These are phyloP conservation scores for Lasiodiplodia citricola DNA, from an alignment of 2,329 filamentous ascomycete genomes.

Conservation along the genomic window DNA sequence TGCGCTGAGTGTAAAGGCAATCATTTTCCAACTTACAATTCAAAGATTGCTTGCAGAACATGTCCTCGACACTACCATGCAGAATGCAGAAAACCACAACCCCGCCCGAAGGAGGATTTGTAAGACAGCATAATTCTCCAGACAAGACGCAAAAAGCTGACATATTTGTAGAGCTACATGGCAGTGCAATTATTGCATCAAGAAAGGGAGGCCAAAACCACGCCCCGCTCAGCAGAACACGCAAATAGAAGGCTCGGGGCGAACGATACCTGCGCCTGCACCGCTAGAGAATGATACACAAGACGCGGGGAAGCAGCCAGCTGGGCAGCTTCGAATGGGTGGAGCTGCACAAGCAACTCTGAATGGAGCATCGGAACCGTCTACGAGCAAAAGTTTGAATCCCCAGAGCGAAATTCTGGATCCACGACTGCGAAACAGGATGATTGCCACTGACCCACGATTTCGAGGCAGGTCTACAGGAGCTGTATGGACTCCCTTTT, in stretches of 20 bases:
- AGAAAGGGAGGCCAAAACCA: conserved; percentile 5
- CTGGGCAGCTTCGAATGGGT: background rate
- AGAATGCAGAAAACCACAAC: background rate
- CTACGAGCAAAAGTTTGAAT: background rate
- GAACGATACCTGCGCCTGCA: background rate
- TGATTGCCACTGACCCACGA: background rate
- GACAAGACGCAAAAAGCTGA: background rate
- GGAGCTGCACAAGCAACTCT: background rate
- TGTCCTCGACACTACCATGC: conserved; percentile 13
- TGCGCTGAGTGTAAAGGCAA: conserved; percentile 20
- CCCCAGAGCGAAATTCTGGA: background rate
- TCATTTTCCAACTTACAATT: conserved; percentile 14
- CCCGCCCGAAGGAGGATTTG: background rate
- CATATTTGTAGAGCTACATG: background rate
- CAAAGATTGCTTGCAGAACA: background rate
- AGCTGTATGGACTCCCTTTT: background rate
- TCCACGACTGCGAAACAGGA: background rate
- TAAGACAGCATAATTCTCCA: background rate
- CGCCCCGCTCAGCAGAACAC: background rate
- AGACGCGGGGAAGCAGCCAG: background rate
- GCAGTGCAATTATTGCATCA: conserved; percentile 16
- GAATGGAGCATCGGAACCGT: background rate
- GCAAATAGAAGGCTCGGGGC: background rate
- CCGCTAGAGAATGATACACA: background rate
- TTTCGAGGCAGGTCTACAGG: background rate